These are phyloP conservation scores for Talaromyces sp. DNA, from an alignment of 2,329 filamentous ascomycete genomes.

Conservation along the genomic window DNA sequence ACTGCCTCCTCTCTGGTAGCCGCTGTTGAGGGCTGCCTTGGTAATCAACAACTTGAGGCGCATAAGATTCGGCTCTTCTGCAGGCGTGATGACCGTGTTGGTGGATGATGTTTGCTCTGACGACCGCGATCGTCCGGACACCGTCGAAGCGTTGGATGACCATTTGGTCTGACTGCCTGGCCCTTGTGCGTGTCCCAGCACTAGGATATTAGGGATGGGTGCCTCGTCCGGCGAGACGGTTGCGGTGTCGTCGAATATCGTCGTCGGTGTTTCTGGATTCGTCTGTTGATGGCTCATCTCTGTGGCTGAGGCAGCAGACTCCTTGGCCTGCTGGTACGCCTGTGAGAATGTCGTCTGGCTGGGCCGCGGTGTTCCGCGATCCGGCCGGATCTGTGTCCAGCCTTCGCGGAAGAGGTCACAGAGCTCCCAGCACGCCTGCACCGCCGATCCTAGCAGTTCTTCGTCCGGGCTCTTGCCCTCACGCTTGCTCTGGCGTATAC, in stretches of 20 bases:
- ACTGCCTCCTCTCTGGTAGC: slow-evolving; percentile 61
- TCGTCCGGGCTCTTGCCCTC: slow-evolving; percentile 71
- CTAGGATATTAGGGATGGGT: slow-evolving; percentile 78
- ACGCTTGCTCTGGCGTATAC: slow-evolving; percentile 72
- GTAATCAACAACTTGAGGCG: slow-evolving; percentile 74
- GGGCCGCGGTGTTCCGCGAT: slow-evolving; percentile 77
- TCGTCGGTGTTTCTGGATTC: slow-evolving; percentile 82
- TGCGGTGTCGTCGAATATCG: slow-evolving; percentile 89
- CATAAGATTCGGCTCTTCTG: slow-evolving; percentile 70
- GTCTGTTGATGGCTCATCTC: slow-evolving; percentile 19
- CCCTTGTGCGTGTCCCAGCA: slow-evolving; percentile 66
- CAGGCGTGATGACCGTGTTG: slow-evolving; percentile 37
- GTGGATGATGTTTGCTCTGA: slow-evolving; percentile 44
- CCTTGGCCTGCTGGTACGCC: slow-evolving; percentile 45
- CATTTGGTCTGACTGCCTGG: slow-evolving; percentile 49
- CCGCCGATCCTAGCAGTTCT: slow-evolving; percentile 77
- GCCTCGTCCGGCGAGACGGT: slow-evolving; percentile 76
- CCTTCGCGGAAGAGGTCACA: slow-evolving; percentile 90
- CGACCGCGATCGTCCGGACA: slow-evolving; percentile 72
- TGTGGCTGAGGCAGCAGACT: slow-evolving; percentile 28
- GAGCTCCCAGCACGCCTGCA: slow-evolving; percentile 91
- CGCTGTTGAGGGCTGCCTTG: slow-evolving; percentile 79
- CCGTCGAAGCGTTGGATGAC: slow-evolving; percentile 74
- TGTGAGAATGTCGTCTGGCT: slow-evolving; percentile 71
- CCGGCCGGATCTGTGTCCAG: slow-evolving; percentile 83